Evolutionary conservation across 768 basidiomycete species (phyloP).

Genomic region (Boletus reticuloceps): DNA sequence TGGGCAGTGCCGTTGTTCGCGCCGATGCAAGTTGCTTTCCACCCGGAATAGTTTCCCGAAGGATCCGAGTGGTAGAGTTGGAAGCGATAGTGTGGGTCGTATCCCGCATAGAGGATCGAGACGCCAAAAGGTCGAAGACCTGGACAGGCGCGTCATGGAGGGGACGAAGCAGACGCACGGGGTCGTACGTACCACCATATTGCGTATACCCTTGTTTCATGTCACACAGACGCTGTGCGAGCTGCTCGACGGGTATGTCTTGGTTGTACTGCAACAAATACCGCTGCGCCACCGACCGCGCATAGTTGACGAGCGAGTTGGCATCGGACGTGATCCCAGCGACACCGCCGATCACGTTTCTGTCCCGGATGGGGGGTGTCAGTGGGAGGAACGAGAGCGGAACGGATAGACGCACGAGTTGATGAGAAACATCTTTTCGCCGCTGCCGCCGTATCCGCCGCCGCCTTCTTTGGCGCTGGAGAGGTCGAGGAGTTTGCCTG

Average conservation of each 20-base stretch:
- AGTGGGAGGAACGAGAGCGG: background rate
- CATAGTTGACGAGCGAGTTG: slow-evolving; percentile 94
- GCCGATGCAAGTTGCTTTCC: slow-evolving; percentile 99
- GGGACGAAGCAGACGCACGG: background rate
- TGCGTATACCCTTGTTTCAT: slow-evolving; percentile 99
- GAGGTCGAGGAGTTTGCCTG: slow-evolving; percentile 94
- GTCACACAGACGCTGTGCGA: slow-evolving; percentile 92
- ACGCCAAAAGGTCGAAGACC: slow-evolving; percentile 98
- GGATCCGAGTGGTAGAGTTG: slow-evolving; percentile 99
- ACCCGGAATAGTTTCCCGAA: slow-evolving; percentile 96
- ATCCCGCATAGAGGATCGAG: slow-evolving; percentile 93
- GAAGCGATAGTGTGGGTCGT: slow-evolving; percentile 93
- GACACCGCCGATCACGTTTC: slow-evolving; percentile 93
- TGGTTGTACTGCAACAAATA: slow-evolving; percentile 92
- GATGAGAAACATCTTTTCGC: slow-evolving; percentile 96
- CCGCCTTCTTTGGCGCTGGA: slow-evolving; percentile 75
- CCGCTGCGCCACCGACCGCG: slow-evolving; percentile 84
- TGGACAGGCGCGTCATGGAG: background rate
- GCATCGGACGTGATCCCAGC: slow-evolving; percentile 97
- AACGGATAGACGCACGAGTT: slow-evolving; percentile 63
- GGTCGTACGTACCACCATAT: slow-evolving; percentile 69
- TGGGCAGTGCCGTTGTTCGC: slow-evolving; percentile 97
- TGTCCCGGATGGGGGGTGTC: slow-evolving; percentile 29
- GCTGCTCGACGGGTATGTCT: slow-evolving; percentile 95
- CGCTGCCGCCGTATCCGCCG: slow-evolving; percentile 84